These are phyloP conservation scores for Brassica rapa DNA, from an alignment of 345 rosid genomes.

Conservation along the genomic window DNA sequence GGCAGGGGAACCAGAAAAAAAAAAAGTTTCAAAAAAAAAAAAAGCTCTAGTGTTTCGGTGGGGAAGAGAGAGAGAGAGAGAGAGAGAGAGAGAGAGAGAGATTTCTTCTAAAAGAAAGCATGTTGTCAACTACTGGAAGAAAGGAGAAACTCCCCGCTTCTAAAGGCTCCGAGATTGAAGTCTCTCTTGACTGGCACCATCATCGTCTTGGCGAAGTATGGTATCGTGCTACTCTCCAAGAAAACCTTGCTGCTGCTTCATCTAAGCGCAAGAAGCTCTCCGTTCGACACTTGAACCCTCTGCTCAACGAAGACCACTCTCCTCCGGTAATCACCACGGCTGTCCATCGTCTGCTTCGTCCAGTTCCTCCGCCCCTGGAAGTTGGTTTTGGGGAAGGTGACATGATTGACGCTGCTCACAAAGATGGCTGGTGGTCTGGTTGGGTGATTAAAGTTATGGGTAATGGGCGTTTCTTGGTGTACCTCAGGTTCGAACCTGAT, in stretches of 20 bases:
- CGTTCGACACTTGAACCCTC: constrained; percentile 25
- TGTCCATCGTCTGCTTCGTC: constrained; percentile 36
- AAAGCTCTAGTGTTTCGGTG: too few relatives aligned
- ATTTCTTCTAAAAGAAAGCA: neutral
- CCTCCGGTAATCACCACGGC: neutral
- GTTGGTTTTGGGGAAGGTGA: constrained; percentile 45
- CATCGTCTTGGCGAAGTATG: neutral
- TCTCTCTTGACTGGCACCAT: neutral
- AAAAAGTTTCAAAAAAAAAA: too few relatives aligned
- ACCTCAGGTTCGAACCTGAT: constrained; percentile 51
- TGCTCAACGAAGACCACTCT: neutral
- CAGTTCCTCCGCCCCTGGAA: constrained; percentile 45
- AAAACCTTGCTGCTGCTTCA: constrained; percentile 1
- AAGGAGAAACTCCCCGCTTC: constrained; percentile 19
- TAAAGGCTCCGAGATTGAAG: constrained; percentile 26
- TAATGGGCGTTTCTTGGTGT: constrained; percentile 39
- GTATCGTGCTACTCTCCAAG: constrained; percentile 7
- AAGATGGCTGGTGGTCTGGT: constrained; percentile 61
- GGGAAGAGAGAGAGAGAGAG: too few relatives aligned
- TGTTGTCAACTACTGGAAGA: constrained; percentile 23
- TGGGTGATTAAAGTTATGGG: constrained; percentile 47
- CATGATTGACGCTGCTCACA: constrained; percentile 45
- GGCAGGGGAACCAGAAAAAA: too few relatives aligned
- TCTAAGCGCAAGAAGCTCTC: constrained; percentile 35
- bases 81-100: too few relatives aligned